phyloP scores from a whole-genome alignment of 1,284 basidiomycete species.

The Pholiota adiposa region DNA sequence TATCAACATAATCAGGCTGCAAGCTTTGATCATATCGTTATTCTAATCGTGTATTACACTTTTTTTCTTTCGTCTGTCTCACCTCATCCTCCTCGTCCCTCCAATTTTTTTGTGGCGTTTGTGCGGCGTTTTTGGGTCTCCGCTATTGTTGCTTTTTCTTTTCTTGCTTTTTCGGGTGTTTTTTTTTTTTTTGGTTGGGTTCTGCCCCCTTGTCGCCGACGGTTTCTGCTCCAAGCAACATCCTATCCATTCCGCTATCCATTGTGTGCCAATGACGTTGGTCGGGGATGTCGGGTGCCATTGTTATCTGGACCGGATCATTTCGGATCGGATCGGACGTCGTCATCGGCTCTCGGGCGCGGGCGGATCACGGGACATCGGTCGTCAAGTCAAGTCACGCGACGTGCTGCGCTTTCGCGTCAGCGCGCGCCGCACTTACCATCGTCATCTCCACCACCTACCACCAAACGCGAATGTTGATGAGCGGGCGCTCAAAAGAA shows the following conservation, averaged over 20 bases:
- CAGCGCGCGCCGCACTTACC: no score
- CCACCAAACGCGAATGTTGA: not conserved
- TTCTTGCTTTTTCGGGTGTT: not conserved
- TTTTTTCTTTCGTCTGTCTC: slow-evolving; percentile 10
- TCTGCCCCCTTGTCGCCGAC: no score
- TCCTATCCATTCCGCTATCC: not conserved
- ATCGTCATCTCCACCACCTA: not conserved
- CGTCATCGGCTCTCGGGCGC: not conserved
- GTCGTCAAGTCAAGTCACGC: not conserved
- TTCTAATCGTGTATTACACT: slow-evolving; percentile 22
- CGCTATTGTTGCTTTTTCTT: not conserved
- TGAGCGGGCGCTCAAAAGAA: slow-evolving; percentile 13
- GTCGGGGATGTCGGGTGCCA: not conserved
- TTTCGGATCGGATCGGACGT: not conserved
- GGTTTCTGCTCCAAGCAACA: not conserved
- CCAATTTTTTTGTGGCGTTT: not conserved
- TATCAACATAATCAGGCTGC: slow-evolving; percentile 26
- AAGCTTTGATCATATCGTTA: slow-evolving; percentile 21
- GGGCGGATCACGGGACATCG: not conserved
- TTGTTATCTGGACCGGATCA: not conserved
- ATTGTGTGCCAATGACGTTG: not conserved
- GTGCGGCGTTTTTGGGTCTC: not conserved
- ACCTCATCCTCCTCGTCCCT: slow-evolving; percentile 1
- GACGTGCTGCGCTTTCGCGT: not conserved
- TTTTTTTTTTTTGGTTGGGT: no score